Conservation (phyloP, 2,329 filamentous ascomycete species). For the Talaromyces amestolkiae region DNA sequence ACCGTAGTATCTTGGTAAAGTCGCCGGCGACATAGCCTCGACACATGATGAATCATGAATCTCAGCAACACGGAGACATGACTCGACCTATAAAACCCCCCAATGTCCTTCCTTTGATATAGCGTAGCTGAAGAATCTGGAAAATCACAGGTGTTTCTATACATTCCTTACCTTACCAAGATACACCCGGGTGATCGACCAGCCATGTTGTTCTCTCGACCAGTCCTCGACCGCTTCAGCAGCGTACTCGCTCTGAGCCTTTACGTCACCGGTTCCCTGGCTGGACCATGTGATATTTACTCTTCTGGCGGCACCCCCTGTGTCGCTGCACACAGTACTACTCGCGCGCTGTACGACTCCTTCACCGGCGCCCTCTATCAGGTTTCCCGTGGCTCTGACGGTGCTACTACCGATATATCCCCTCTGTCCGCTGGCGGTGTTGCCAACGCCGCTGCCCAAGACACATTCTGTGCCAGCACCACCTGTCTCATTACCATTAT, state of each 20-base stretch:
- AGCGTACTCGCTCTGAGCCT: conserved; percentile 14
- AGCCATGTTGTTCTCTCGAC: conserved; percentile 11
- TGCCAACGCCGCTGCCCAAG: conserved; percentile 12
- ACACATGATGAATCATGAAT: background rate
- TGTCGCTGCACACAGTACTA: conserved; percentile 18
- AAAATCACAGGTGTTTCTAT: background rate
- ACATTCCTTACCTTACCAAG: background rate
- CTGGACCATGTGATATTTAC: conserved; percentile 18
- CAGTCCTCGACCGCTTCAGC: conserved; percentile 11
- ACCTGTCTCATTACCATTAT: conserved; percentile 16
- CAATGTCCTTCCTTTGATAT: background rate
- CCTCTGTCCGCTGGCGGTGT: conserved; percentile 11
- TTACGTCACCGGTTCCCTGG: conserved; percentile 10
- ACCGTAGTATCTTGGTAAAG: background rate
- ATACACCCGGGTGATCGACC: background rate
- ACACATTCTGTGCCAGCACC: conserved; percentile 14
- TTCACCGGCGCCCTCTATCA: conserved; percentile 16
- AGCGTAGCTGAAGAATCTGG: background rate
- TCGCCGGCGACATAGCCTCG: background rate
- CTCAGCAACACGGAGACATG: background rate
- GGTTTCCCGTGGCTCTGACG: conserved; percentile 14
- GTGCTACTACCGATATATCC: conserved; percentile 8
- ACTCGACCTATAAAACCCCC: background rate
- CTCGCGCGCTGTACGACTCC: conserved; percentile 14
- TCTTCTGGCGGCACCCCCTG: conserved; percentile 15